Evolutionary conservation across 2,329 filamentous ascomycete genomes (phyloP), one percentile per base, ranked within the genome.

Genomic region (Botrytis porri): DNA sequence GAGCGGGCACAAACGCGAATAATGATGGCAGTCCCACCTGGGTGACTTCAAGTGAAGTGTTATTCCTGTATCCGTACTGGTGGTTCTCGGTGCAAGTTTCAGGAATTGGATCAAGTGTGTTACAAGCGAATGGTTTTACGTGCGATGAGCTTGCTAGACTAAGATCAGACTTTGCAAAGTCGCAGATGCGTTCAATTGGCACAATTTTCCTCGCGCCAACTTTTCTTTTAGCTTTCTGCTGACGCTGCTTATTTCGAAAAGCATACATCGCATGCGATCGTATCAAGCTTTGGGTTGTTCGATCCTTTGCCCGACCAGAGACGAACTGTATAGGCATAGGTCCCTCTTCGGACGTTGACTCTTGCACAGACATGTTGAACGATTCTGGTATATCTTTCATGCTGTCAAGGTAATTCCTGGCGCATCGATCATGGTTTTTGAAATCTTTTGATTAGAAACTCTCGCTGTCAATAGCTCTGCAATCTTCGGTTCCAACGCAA

Each of bases 231-330:
- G 43, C 10, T 16, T 41, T 54, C 22, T 59, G 51, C 14, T 59
- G 51, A n/a, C 66, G 48, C 25, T 57, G 51, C 51, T 41, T 54
- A 57, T 6, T 59, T 12, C 66, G 66, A 37, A 69, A 32, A 35
- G 66, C 51, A 41, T 8, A 57, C 48, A 59, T 69, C n/a, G 48
- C 66, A 29, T 69, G 66, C 12, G 66, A 69, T 20, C 66, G 66
- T 41, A 69, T 59, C 32, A 54, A 18, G 10, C n/a, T 69, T n/a
- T 41, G 22, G 25, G 35, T 69, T 14, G 20, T 32, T 3, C 14
- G 20, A 57, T 69, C 45, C 25, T 57, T 69, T 22, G 65, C 29
- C 18, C 35, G 65, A n/a, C 65, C 45, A 29, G 48, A 69, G 48
- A 69, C 65, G 45, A 69, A 69, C 12, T 69, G 32, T 16, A 69